Base-by-base conservation (phyloP, 805 yeast genomes). In the Ogataea siamensis region DNA sequence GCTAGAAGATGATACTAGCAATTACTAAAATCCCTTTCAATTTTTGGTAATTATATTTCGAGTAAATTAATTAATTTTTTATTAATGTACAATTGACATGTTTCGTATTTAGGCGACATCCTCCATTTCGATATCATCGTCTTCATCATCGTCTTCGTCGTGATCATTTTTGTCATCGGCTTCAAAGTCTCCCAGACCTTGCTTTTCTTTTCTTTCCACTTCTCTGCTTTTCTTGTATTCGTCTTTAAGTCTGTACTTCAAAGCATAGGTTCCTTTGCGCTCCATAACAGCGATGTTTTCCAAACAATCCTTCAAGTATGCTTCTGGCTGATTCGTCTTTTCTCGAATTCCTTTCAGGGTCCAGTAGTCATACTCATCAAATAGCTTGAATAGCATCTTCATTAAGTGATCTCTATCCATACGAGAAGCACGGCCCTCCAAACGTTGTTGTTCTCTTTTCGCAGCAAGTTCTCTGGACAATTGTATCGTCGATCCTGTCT, bases 341-440 rank as follows among this genome's bases (percentile, higher is more conserved):
- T 93, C 99, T 55, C 87, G 83, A 45, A 93, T 70, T 26, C 96
- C 96, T 63, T 88, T 88, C 72, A 93, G 73, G 8, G 93, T 80
- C 99, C 99, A 93, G 63, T 89, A 93, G 58, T 91, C 97, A 60
- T 84, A 87, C 60, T 89, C 94, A 62, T 88, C 96, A 63, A 93
- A 93, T 53, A 91, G 70, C 51, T 83, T 75, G 76, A 93, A 93
- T 50, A 93, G 67, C 49, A 86, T 66, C 62, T 89, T 96, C 72
- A 91, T 74, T 41, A 93, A 74, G 47, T 88, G 97, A 59, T 85
- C 87, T 67, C 86, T 80, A 25, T 95, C 96, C 83, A 93, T 86
- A 60, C 99, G 78, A 49, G 85, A 87, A 22, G 97, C 95, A 57
- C 95, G 82, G 35, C 93, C 94, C 49, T 86, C 94, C 49, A 70